Evolutionary conservation across 2,329 filamentous ascomycete genomes (phyloP).

Genomic region (Penicillium hordei): DNA sequence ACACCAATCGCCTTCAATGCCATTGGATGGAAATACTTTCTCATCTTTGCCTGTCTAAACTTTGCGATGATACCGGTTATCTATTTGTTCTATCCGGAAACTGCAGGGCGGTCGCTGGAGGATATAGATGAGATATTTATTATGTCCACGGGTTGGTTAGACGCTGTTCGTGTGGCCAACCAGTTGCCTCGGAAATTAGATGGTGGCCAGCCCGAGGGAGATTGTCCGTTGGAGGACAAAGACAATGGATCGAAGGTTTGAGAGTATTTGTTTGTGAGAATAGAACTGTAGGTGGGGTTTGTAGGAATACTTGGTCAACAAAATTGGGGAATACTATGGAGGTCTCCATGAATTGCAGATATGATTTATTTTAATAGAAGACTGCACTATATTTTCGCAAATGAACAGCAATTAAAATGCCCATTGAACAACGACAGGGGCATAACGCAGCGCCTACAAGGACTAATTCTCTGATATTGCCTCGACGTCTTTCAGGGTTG

Average conservation of each 20-base stretch:
- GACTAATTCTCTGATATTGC: no score
- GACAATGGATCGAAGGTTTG: not conserved
- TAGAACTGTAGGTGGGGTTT: no score
- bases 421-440: no score
- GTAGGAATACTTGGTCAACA: not conserved
- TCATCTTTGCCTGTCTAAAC: constrained; percentile 47
- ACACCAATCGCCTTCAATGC: constrained; percentile 40
- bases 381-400: no score
- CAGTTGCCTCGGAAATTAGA: not conserved
- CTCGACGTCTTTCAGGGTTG: no score
- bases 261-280: not conserved
- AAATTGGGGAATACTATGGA: not conserved
- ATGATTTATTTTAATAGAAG: no score
- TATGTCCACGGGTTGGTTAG: not conserved
- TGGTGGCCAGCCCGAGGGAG: not conserved
- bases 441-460: no score
- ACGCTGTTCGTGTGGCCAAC: not conserved
- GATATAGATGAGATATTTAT: no score
- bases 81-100: constrained; percentile 31
- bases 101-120: no score
- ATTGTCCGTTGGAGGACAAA: not conserved
- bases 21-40: constrained; percentile 51
- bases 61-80: constrained; percentile 33
- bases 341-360: no score
- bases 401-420: no score